Evolutionary conservation across 177 flowering plant species (phyloP).

Genomic region (Vitis hybrid): DNA sequence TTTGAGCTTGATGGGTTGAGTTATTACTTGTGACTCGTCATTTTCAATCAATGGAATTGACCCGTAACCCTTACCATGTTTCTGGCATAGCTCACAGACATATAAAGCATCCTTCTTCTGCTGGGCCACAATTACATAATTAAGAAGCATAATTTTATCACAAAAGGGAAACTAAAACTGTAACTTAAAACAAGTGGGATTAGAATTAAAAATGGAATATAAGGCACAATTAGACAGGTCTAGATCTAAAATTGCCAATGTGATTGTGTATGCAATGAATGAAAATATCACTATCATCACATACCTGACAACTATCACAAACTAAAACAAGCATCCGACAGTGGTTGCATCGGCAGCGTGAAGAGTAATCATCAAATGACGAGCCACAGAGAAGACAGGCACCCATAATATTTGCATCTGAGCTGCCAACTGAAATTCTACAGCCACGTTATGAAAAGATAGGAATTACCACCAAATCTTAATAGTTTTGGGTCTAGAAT

Average conservation of each 20-base stretch:
- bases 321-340: conserved; percentile 97
- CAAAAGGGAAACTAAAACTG: not conserved
- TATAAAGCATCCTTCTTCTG: conserved; percentile 39
- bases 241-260: not conserved
- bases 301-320: conserved; percentile 79
- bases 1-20: conserved; percentile 22
- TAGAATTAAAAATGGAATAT: not conserved
- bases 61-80: conserved; percentile 40
- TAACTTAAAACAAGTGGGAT: not conserved
- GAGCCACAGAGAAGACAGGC: conserved; percentile 70
- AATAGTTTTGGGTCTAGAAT: not conserved
- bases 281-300: not conserved
- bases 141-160: conserved; percentile 8
- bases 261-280: not conserved
- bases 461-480: not conserved
- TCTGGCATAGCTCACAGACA: conserved; percentile 83
- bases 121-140: conserved; percentile 10
- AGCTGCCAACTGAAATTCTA: conserved; percentile 91
- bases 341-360: conserved; percentile 74
- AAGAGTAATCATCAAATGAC: conserved; percentile 80
- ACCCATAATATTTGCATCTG: conserved; percentile 51
- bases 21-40: conserved; percentile 5
- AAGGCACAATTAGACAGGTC: too few species aligned
- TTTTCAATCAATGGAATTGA: conserved; percentile 19
- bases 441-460: conserved; percentile 17